phyloP scores from a whole-genome alignment of 345 rosid species.

The Camelina laxa region DNA sequence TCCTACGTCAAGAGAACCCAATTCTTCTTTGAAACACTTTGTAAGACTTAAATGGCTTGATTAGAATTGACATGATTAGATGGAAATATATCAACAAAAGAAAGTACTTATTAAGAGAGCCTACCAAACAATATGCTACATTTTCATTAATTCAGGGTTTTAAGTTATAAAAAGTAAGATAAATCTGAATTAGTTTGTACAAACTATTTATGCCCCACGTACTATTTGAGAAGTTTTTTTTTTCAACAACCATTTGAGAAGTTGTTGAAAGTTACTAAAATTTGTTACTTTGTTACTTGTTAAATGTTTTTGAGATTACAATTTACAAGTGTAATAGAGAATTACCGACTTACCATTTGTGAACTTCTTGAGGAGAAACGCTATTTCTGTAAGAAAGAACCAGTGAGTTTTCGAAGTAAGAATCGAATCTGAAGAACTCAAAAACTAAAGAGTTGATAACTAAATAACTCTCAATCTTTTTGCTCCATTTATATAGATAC shows the following conservation, averaged over 20 bases:
- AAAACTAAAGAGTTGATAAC: background rate
- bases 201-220: constrained; percentile 6
- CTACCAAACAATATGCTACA: background rate
- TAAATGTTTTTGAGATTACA: background rate
- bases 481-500: constrained; percentile 11
- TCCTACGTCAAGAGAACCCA: too few species aligned
- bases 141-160: background rate
- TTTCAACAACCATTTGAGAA: constrained; percentile 17
- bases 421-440: background rate
- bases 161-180: background rate
- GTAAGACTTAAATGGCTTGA: background rate
- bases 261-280: constrained; percentile 5
- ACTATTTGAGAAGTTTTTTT: constrained; percentile 7
- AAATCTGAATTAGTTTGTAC: background rate
- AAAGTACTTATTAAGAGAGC: background rate
- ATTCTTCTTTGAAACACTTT: too few species aligned
- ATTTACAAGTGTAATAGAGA: background rate
- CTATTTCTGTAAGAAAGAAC: background rate
- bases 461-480: background rate
- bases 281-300: too few species aligned
- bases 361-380: constrained; percentile 6
- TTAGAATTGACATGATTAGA: background rate
- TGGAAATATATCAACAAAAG: background rate
- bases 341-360: constrained; percentile 31
- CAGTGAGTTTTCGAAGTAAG: background rate